Evolutionary conservation across 495 filamentous ascomycete genomes (phyloP).

Genomic region (Podospora pseudopauciseta): DNA sequence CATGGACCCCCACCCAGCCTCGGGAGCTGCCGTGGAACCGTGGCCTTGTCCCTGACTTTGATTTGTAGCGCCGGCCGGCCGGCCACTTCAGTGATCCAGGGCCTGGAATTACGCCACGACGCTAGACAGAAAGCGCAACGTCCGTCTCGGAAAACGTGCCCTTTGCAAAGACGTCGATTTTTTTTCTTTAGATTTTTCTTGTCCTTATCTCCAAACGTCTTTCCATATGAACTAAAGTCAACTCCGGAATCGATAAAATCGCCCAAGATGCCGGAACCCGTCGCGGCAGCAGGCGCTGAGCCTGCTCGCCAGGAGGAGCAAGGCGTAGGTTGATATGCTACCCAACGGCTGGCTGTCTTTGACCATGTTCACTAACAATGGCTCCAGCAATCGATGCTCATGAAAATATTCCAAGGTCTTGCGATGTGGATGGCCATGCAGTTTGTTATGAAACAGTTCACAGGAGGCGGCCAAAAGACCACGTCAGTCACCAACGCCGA

Average conservation of each 20-base stretch:
- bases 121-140: background rate
- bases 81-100: background rate
- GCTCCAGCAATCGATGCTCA: conserved; percentile 31
- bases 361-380: conserved; percentile 20
- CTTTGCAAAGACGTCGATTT: background rate
- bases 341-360: background rate
- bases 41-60: conserved; percentile 6
- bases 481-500: conserved; percentile 46
- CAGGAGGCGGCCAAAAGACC: conserved; percentile 45
- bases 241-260: background rate
- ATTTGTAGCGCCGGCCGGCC: conserved; percentile 5
- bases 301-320: conserved; percentile 32
- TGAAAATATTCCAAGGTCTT: conserved; percentile 39
- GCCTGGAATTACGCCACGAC: background rate
- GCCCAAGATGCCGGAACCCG: conserved; percentile 39
- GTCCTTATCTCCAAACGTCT: background rate
- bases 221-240: background rate
- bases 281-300: conserved; percentile 27
- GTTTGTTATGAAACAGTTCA: conserved; percentile 44
- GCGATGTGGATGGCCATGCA: conserved; percentile 47
- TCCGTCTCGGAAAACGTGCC: background rate
- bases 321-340: conserved; percentile 34
- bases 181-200: background rate
- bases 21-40: conserved; percentile 9
- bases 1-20: background rate